These are phyloP conservation scores for Starmera stellimalicola DNA, from an alignment of 1,139 yeast species.

Conservation along the genomic window DNA sequence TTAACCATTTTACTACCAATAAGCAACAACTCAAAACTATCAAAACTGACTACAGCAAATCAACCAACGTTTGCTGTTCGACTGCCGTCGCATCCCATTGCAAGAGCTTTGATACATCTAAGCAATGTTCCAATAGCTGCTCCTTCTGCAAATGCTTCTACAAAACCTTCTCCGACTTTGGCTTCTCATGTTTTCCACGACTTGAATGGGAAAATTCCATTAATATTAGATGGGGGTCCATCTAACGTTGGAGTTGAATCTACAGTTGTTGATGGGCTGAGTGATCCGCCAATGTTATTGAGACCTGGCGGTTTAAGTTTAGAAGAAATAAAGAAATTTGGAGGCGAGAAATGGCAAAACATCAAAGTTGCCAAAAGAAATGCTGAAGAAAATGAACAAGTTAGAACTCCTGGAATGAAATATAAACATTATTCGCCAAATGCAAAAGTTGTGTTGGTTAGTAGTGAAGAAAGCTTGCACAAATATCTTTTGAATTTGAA, in stretches of 20 bases:
- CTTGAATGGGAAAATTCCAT: slow-evolving; percentile 69
- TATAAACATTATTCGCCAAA: slow-evolving; percentile 90
- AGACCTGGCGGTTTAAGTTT: slow-evolving; percentile 91
- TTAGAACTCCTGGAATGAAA: slow-evolving; percentile 96
- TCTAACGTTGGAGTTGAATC: slow-evolving; percentile 91
- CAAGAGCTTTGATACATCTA: slow-evolving; percentile 81
- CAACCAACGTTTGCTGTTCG: slow-evolving; percentile 90
- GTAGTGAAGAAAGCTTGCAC: slow-evolving; percentile 14
- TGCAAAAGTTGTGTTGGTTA: slow-evolving; percentile 72
- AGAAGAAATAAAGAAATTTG: slow-evolving; percentile 56
- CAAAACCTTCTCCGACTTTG: slow-evolving; percentile 85
- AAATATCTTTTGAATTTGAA: slow-evolving; percentile 9
- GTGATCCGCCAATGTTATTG: slow-evolving; percentile 73
- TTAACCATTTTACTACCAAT: slow-evolving; percentile 77
- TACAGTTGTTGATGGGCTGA: slow-evolving; percentile 87
- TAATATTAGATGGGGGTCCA: slow-evolving; percentile 83
- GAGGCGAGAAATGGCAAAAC: slow-evolving; percentile 59
- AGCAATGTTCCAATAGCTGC: slow-evolving; percentile 92
- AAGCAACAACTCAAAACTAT: slow-evolving; percentile 39
- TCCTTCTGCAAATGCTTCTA: slow-evolving; percentile 95
- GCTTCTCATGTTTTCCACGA: slow-evolving; percentile 84
- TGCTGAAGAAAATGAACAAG: slow-evolving; percentile 60
- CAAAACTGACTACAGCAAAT: slow-evolving; percentile 71
- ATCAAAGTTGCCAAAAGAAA: slow-evolving; percentile 56
- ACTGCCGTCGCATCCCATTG: slow-evolving; percentile 79